Conservation (phyloP, 305 asterid genomes). For the Solanum aculeatissimum region DNA sequence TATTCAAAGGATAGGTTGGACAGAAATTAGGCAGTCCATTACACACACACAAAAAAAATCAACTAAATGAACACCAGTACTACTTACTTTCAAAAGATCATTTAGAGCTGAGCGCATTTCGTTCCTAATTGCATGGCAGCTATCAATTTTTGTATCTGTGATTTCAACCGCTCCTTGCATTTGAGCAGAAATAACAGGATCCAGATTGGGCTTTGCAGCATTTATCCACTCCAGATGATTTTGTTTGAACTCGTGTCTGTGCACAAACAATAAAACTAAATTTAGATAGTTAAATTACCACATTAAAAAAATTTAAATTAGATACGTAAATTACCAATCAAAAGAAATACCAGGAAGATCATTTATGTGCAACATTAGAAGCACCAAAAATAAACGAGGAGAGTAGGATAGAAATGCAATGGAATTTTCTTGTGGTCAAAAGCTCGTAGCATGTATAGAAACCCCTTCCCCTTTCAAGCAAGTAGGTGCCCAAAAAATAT, state of each 20-base stretch:
- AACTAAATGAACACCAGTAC: background rate
- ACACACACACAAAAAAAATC: background rate
- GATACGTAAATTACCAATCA: background rate
- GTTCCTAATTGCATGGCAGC: slow-evolving; percentile 47
- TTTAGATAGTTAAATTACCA: background rate
- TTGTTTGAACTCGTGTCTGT: slow-evolving; percentile 76
- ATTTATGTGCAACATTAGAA: background rate
- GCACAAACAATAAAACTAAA: background rate
- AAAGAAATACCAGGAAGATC: background rate
- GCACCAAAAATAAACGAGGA: background rate
- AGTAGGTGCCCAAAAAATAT: background rate
- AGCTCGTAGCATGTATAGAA: background rate
- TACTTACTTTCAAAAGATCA: slow-evolving; percentile 65
- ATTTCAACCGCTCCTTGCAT: slow-evolving; percentile 22
- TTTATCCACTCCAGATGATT: slow-evolving; percentile 75
- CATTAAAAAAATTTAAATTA: background rate
- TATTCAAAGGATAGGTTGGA: slow-evolving; percentile 13
- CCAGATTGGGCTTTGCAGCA: slow-evolving; percentile 54
- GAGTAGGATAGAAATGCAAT: background rate
- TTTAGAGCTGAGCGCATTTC: slow-evolving; percentile 70
- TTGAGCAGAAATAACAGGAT: slow-evolving; percentile 54
- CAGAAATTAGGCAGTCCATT: background rate
- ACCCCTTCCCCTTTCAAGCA: background rate
- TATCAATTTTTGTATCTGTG: slow-evolving; percentile 49
- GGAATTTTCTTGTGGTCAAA: background rate